phyloP scores from a whole-genome alignment of 164 flowering plant species.

The Magnolia sinica region DNA sequence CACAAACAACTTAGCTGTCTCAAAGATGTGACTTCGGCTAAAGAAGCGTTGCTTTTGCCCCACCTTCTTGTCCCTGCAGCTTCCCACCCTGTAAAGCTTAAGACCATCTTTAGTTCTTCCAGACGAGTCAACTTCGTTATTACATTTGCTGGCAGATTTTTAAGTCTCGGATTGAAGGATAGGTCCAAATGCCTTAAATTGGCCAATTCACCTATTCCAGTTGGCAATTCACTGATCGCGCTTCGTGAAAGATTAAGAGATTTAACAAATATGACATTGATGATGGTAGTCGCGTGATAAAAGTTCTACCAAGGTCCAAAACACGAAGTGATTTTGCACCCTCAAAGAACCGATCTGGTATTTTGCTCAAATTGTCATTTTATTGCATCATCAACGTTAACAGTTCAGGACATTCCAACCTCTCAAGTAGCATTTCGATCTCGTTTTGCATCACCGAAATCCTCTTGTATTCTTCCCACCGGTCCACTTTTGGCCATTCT shows the following conservation, averaged over 20 bases:
- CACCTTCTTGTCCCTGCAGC: background rate
- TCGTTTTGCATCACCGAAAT: background rate
- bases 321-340: background rate
- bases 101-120: slow-evolving; percentile 4
- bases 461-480: background rate
- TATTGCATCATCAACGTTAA: background rate
- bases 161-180: background rate
- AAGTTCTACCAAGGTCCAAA: background rate
- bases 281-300: background rate
- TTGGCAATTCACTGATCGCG: background rate
- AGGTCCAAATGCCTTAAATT: background rate
- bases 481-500: background rate
- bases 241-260: background rate
- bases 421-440: background rate
- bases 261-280: background rate
- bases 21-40: background rate
- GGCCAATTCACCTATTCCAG: background rate
- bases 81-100: background rate
- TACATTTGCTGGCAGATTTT: background rate
- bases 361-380: background rate
- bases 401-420: background rate
- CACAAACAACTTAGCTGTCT: background rate
- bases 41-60: background rate
- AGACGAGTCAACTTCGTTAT: slow-evolving; percentile 9
- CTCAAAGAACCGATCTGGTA: background rate